A percentile compares a stretch with the other conserved stretches of the same genome.
phyloP scores from a whole-genome alignment of 495 filamentous ascomycete genomes.

The Rusavskia elegans region DNA sequence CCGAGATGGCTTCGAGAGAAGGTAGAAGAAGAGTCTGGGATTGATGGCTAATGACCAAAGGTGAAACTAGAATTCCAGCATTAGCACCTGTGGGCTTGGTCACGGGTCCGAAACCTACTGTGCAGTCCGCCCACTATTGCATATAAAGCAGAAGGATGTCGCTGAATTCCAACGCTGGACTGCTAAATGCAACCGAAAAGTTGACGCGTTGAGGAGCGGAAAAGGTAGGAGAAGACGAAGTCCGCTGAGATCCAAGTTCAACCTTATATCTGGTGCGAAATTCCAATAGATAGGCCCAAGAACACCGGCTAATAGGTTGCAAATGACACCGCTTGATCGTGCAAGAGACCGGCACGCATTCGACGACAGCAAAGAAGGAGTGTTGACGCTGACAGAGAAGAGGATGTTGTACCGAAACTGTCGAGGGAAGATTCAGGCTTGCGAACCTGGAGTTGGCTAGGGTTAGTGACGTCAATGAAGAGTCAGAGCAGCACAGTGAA shows the following conservation, averaged over 20 bases:
- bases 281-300: neutral
- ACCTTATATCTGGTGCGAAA: neutral
- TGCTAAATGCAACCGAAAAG: neutral
- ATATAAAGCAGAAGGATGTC: neutral
- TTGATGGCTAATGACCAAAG: conserved; percentile 11
- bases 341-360: neutral
- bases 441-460: conserved; percentile 1
- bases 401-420: neutral
- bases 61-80: neutral
- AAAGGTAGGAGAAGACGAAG: neutral
- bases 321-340: neutral
- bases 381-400: neutral
- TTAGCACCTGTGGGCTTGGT: neutral
- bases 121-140: neutral
- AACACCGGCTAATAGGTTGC: neutral
- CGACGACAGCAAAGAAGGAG: neutral
- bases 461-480: conserved; percentile 2
- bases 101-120: neutral
- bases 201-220: neutral
- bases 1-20: neutral
- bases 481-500: neutral
- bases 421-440: conserved; percentile 4
- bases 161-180: neutral
- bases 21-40: conserved; percentile 3
- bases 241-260: neutral